Base-by-base conservation (phyloP, 1,284 basidiomycete species). In the Boletus sp. region DNA sequence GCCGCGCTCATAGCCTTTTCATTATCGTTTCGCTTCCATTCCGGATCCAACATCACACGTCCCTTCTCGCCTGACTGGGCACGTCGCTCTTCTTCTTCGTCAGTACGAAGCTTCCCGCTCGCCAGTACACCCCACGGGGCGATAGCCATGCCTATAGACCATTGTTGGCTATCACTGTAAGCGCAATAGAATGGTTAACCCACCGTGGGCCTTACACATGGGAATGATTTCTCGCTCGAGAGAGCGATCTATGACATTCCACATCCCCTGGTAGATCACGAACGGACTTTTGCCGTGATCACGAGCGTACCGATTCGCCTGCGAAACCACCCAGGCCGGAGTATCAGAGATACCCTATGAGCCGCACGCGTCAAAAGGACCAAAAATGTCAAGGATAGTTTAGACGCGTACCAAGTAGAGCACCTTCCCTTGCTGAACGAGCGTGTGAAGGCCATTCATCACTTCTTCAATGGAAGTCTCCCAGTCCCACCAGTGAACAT, bases 221-320 rank as follows among this genome's bases (percentile, higher is more conserved):
- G 79, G 80, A 41, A 84, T 71, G 53, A 83, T 75, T n/a, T 82
- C 80, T 12, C 78, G 69, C 65, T 82, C 80, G 46, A 81, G 67
- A 49, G 76, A 76, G 39, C 78, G 70, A 32, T 68, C 54, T 48
- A 73, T 60, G 41, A 80, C 66, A 54, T 70, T 77, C 75, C 75
- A 83, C 10, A 57, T 54, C 22, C 78, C 81, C 60, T 82, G 78
- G 58, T 80, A 83, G 47, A 82, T 66, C 36, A 74, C 70, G 52
- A 83, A 82, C 7, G 72, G 77, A 1, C 76, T 71, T 61, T 75
- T 68, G 7, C 70, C 73, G 41, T 73, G 65, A 23, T 68, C 65
- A 4, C 63, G 60, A 14, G 80, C 80, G 52, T 80, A 81, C 43
- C 70, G 69, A 60, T 81, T 81, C 22, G 74, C 76, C 7, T 69